Evolutionary conservation across 148 eudicot genomes (phyloP).

Genomic region (Fallopia convolvulus): DNA sequence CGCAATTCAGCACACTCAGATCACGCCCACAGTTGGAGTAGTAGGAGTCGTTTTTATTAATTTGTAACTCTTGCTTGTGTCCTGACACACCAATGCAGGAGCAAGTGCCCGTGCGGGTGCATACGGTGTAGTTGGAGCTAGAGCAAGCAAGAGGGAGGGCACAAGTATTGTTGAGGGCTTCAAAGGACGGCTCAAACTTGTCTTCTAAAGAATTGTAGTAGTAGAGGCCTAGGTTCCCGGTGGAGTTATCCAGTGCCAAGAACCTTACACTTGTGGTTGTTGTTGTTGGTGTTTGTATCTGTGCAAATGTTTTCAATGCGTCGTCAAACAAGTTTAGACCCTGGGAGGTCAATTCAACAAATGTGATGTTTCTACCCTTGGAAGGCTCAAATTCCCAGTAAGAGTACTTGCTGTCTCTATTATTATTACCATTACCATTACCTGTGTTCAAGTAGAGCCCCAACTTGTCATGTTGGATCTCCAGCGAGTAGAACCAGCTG

Average conservation of each 20-base stretch:
- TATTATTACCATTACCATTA: neutral
- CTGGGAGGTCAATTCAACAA: conserved; percentile 44
- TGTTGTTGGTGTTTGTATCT: conserved; percentile 33
- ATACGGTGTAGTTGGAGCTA: conserved; percentile 47
- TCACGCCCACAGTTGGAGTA: conserved; percentile 29
- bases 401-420: conserved; percentile 37
- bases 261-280: conserved; percentile 29
- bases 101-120: conserved; percentile 53
- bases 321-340: conserved; percentile 62
- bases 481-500: conserved; percentile 52
- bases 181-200: conserved; percentile 57
- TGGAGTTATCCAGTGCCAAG: conserved; percentile 46
- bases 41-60: conserved; percentile 9
- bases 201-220: conserved; percentile 37
- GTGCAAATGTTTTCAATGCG: conserved; percentile 31
- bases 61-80: conserved; percentile 8
- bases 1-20: neutral
- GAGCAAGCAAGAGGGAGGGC: conserved; percentile 75
- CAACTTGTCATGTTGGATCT: conserved; percentile 66
- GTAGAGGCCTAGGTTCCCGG: conserved; percentile 74
- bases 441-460: conserved; percentile 65
- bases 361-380: conserved; percentile 51
- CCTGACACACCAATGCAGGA: conserved; percentile 41
- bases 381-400: conserved; percentile 80
- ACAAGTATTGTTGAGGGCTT: conserved; percentile 54